Base-by-base conservation (phyloP, 257 asterid genomes). In the Solanum paucissectum region DNA sequence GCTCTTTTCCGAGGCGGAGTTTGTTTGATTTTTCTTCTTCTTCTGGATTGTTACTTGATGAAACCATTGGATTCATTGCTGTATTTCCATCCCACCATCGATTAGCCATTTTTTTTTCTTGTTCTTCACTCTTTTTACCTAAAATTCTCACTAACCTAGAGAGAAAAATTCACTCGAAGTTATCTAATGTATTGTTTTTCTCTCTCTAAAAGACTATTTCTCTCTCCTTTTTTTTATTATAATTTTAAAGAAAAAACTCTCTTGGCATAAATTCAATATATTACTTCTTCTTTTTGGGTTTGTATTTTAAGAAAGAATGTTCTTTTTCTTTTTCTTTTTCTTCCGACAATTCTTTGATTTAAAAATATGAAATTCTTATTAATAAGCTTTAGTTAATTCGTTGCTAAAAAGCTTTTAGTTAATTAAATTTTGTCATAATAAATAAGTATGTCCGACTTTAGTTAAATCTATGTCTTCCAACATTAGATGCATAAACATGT, bases 41-140 rank as follows among this genome's bases (percentile, higher is more conserved):
- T 5, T 90, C 93, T 6, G 42, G 87, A 18, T 88, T 86, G 90
- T 73, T 94, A n/a, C 89, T 52, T 37, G 27, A 38, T 14, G 93
- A 90, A 14, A 90, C 87, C 91, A 94, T 89, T 55, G 94, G 94
- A 81, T 94, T 94, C 94, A 92, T 93, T 87, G 86, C 91, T 90
- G 87, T 83, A 84, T 93, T 94, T 72, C 93, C 98, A 69, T 92
- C 91, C 98, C 98, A 94, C 98, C 98, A 95, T 87, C 94, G 87
- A 90, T 93, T 93, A 5, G 96, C 94, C 98, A 95, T 95, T 33
- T 20, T 38, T 9, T 13, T 18, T 16, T 21, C 42, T 83, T 20
- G 34, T 84, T 88, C 89, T 89, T 87, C 83, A 86, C 88, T 29
- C 52, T 49, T 1, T 75, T 49, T 85, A 77, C 87, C 86, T 55